Conservation (phyloP, 2,329 filamentous ascomycete genomes). For the Leptographium radiaticola region DNA sequence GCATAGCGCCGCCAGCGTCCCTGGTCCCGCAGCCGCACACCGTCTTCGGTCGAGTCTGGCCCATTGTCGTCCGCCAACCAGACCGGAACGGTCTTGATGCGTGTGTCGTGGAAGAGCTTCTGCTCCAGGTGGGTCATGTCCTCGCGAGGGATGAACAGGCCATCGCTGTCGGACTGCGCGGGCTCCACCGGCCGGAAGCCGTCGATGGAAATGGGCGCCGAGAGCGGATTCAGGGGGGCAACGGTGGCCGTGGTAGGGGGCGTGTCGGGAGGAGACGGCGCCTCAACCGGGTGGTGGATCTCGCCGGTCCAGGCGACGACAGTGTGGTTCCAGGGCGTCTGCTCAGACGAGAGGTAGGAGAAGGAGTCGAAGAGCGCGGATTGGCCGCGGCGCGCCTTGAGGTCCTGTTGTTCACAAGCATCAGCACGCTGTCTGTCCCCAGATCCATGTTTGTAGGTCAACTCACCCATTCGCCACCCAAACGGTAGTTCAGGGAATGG, state of each 20-base stretch:
- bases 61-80: slow-evolving; percentile 67
- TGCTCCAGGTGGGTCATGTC: slow-evolving; percentile 64
- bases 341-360: slow-evolving; percentile 70
- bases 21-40: slow-evolving; percentile 69
- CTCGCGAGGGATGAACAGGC: slow-evolving; percentile 54
- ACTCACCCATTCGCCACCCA: slow-evolving; percentile 48
- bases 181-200: slow-evolving; percentile 46
- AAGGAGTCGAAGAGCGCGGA: slow-evolving; percentile 91
- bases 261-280: slow-evolving; percentile 31
- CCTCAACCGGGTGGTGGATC: slow-evolving; percentile 42
- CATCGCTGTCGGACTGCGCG: slow-evolving; percentile 46
- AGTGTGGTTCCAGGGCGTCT: slow-evolving; percentile 79
- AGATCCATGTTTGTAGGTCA: background rate
- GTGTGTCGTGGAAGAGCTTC: slow-evolving; percentile 58
- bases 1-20: slow-evolving; percentile 79
- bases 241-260: slow-evolving; percentile 37
- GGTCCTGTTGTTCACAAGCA: slow-evolving; percentile 35
- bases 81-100: slow-evolving; percentile 71
- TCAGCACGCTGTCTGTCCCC: background rate
- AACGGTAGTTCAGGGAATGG: slow-evolving; percentile 43
- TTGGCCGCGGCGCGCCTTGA: slow-evolving; percentile 68
- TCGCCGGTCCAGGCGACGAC: slow-evolving; percentile 94
- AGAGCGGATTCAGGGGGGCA: slow-evolving; percentile 56
- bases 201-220: slow-evolving; percentile 67
- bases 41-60: slow-evolving; percentile 46